These are phyloP conservation scores for Vitellaria paradoxa DNA, from an alignment of 179 eudicot species.

Conservation along the genomic window DNA sequence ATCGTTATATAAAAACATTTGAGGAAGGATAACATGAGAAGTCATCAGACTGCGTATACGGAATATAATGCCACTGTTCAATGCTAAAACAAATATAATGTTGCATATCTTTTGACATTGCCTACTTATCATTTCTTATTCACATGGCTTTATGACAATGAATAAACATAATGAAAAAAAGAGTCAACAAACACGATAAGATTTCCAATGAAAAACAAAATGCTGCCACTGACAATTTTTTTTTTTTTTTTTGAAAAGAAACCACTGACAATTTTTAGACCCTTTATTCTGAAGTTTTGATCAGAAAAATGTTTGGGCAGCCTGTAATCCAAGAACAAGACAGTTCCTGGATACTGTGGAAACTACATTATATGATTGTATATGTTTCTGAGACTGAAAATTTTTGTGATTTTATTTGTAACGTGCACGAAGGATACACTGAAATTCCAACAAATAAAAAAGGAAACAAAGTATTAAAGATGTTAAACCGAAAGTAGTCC, in stretches of 20 bases:
- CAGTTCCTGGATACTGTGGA: background rate
- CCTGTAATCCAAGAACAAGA: conserved; percentile 12
- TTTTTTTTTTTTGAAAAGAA: no score
- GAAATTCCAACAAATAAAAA: background rate
- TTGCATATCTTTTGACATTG: no score
- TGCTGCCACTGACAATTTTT: no score
- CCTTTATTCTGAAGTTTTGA: conserved; percentile 8
- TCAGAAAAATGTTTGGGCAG: conserved; percentile 47
- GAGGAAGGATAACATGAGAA: background rate
- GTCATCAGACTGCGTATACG: background rate
- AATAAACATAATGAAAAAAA: background rate
- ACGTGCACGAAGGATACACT: background rate
- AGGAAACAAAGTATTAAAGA: background rate
- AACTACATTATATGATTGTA: background rate
- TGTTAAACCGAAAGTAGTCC: background rate
- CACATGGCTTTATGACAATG: background rate
- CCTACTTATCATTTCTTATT: no score
- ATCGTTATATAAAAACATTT: background rate
- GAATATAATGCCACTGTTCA: background rate
- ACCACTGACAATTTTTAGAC: background rate
- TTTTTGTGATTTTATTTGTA: background rate
- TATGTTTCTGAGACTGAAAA: background rate
- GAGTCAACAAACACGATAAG: background rate
- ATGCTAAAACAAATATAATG: background rate
- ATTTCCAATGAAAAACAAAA: background rate